Conservation (phyloP, 352 stramenopile genomes). For the Phytophthora colocasiae region DNA sequence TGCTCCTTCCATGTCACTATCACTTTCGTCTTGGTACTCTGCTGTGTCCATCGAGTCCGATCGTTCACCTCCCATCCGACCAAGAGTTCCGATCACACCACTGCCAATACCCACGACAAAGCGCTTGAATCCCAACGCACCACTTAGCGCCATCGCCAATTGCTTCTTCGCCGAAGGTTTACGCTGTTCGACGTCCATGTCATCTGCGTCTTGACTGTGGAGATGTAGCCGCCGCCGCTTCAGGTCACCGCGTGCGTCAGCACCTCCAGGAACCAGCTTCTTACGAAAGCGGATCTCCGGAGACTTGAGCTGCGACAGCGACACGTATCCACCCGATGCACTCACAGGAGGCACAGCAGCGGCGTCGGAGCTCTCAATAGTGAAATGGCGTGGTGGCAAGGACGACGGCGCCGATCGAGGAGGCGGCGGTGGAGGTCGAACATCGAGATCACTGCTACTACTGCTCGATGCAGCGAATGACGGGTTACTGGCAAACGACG, state of each 20-base stretch:
- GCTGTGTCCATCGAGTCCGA: conserved; percentile 42
- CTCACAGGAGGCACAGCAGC: conserved; percentile 40
- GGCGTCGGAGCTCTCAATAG: conserved; percentile 17
- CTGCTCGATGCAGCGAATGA: conserved; percentile 29
- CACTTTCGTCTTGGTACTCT: conserved; percentile 39
- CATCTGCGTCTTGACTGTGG: conserved; percentile 42
- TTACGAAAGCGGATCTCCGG: conserved; percentile 79
- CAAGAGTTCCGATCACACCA: conserved; percentile 37
- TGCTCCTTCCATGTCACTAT: conserved; percentile 47
- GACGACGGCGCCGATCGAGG: conserved; percentile 25
- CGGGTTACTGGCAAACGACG: conserved; percentile 38
- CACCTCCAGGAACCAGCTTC: conserved; percentile 40
- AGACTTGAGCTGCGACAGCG: conserved; percentile 75
- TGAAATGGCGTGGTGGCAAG: conserved; percentile 28
- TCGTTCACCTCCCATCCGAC: conserved; percentile 35
- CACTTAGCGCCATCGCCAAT: conserved; percentile 38
- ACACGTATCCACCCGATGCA: conserved; percentile 71
- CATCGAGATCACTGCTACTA: conserved; percentile 38
- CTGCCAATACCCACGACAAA: conserved; percentile 44
- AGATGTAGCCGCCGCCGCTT: conserved; percentile 65
- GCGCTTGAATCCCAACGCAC: conserved; percentile 39
- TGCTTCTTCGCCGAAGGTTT: conserved; percentile 41
- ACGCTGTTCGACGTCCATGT: conserved; percentile 32
- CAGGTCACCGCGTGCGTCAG: conserved; percentile 59
- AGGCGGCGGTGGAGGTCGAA: conserved; percentile 16